Base-by-base conservation (phyloP, 352 stramenopile species). In the Pythium aristosporum region DNA sequence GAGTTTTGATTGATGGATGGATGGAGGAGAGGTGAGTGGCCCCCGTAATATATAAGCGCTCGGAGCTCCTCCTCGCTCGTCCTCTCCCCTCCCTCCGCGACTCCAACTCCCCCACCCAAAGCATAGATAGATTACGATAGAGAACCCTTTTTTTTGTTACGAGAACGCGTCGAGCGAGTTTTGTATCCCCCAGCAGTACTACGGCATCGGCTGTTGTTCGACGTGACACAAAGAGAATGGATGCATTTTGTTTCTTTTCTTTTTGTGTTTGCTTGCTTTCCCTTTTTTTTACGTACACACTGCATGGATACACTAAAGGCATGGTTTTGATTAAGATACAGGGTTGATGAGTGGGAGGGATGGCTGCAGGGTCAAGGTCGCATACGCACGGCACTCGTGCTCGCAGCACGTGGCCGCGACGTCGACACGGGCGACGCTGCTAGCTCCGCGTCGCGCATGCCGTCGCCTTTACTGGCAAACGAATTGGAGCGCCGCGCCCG, bases 381-480 rank as follows among this genome's bases (percentile, higher is more conserved):
- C 30, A 36, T 46, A 7, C 56, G 67, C 54, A 67, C 36, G 37
- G 72, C 28, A 47, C 54, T 25, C 57, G 63, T 28, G 42, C 74
- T 63, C 23, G 71, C 44, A 5, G 65, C 65, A 8, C 65, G 57
- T 43, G 47, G 65, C 15, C 65, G 63, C 32, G 61, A 25, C 18
- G 55, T 57, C 20, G 42, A 15, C 34, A 53, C 61, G n/a, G 53
- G 61, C 25, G 49, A 53, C 72, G 56, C 12, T 34, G 61, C 63
- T 30, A 51, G 56, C 65, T 65, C 72, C 21, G 21, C 73, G 63
- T 69, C 75, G 18, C 81, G 75, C 37, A 86, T 68, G 56, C 79
- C 75, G 63, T 90, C 79, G 37, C 75, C 65, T 54, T 90, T 89
- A 34, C 51, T 71, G 16, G 63, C 60, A 30, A 69, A 67, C 8